Percentiles rank a stretch among this genome's conserved stretches.
Conservation (phyloP, 2,329 filamentous ascomycete genomes). For the Coniochaeta pulveracea region DNA sequence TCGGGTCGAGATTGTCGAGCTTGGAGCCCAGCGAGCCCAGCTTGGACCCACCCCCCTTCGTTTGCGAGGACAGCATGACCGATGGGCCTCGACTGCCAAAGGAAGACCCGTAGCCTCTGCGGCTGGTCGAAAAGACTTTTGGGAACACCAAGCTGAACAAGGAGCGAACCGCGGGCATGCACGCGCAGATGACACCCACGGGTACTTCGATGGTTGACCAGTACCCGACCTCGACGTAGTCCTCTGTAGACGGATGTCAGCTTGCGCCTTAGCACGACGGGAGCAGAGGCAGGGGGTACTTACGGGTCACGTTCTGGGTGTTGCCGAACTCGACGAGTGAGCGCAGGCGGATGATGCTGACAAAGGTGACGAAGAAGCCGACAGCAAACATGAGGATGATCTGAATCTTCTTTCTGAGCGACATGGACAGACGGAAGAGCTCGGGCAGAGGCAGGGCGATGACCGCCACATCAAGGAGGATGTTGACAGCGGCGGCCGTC, state of each 20-base stretch:
- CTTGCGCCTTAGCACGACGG: not conserved
- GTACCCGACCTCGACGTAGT: conserved; percentile 10
- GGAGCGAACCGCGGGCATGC: conserved; percentile 20
- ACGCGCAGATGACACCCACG: conserved; percentile 19
- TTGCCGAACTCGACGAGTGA: conserved; percentile 9
- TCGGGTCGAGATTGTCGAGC: conserved; percentile 5
- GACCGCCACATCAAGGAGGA: conserved; percentile 17
- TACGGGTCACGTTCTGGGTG: conserved; percentile 7
- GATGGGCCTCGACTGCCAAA: conserved; percentile 5
- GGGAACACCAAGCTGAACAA: conserved; percentile 17
- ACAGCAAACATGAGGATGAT: conserved; percentile 23
- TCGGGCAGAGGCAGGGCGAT: conserved; percentile 20
- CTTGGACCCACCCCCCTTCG: no score
- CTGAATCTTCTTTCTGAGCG: conserved; percentile 18
- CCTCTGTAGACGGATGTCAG: conserved; percentile 6
- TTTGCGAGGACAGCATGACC: conserved; percentile 7
- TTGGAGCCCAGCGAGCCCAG: no score
- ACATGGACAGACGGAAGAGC: conserved; percentile 16
- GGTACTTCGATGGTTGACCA: conserved; percentile 23
- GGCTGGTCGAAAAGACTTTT: conserved; percentile 15
- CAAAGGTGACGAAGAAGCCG: conserved; percentile 20
- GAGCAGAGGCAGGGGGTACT: not conserved
- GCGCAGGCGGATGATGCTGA: conserved; percentile 11
- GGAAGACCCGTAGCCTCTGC: conserved; percentile 1
- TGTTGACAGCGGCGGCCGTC: conserved; percentile 20